Evolutionary conservation across 2,329 filamentous ascomycete genomes (phyloP).

Genomic region (Emydomyces testavorans): DNA sequence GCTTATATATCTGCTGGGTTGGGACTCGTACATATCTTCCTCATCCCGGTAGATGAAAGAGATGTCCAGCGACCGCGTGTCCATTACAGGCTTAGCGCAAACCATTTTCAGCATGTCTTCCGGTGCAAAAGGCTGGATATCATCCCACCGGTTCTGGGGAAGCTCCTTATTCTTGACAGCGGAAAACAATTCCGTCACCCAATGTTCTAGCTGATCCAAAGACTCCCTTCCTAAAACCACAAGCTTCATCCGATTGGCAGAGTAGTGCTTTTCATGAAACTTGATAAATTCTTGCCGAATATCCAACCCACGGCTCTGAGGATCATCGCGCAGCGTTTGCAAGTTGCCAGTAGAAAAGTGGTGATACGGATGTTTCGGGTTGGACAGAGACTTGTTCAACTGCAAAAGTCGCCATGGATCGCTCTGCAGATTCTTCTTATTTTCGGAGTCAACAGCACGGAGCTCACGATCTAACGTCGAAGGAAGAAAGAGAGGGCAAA

Average conservation of each 20-base stretch:
- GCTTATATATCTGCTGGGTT: slow-evolving; percentile 74
- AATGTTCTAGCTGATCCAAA: slow-evolving; percentile 68
- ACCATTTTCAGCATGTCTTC: slow-evolving; percentile 58
- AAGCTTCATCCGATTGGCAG: slow-evolving; percentile 86
- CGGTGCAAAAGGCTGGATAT: slow-evolving; percentile 47
- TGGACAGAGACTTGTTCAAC: slow-evolving; percentile 77
- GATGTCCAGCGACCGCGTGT: slow-evolving; percentile 65
- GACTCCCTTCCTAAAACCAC: slow-evolving; percentile 73
- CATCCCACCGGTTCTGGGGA: slow-evolving; percentile 55
- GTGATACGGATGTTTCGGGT: slow-evolving; percentile 75
- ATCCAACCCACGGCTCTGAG: slow-evolving; percentile 66
- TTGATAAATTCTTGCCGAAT: slow-evolving; percentile 85
- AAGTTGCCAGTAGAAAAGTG: slow-evolving; percentile 88
- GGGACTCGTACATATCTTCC: slow-evolving; percentile 63
- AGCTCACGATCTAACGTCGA: slow-evolving; percentile 79
- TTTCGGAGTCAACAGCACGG: slow-evolving; percentile 83
- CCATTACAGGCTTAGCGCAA: slow-evolving; percentile 86
- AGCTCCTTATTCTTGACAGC: slow-evolving; percentile 72
- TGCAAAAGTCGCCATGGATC: slow-evolving; percentile 82
- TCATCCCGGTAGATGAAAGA: slow-evolving; percentile 80
- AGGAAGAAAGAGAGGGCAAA: slow-evolving; percentile 72
- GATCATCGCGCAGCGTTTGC: slow-evolving; percentile 71
- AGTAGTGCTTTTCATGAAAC: slow-evolving; percentile 82
- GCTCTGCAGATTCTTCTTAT: slow-evolving; percentile 93
- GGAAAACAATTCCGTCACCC: slow-evolving; percentile 75